Conservation (phyloP, 805 yeast genomes). For the Kuraishia ogatae region DNA sequence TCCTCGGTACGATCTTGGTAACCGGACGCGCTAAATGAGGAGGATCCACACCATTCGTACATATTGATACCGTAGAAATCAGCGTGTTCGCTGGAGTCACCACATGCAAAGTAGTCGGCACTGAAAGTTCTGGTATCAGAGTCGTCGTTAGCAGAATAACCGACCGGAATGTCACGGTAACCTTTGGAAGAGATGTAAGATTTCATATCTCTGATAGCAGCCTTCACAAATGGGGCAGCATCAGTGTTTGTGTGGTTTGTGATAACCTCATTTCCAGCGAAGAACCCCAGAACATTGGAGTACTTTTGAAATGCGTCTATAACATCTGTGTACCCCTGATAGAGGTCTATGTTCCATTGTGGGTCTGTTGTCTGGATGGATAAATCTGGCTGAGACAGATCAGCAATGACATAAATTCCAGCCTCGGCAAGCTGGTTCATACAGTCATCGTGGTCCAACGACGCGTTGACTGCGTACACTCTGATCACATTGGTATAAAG, state of each 20-base stretch:
- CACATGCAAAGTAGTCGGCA: conserved; percentile 85
- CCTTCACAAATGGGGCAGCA: conserved; percentile 92
- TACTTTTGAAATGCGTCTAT: conserved; percentile 74
- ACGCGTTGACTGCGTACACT: conserved; percentile 78
- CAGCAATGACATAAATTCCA: conserved; percentile 88
- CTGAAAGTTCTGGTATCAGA: conserved; percentile 65
- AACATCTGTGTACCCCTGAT: conserved; percentile 71
- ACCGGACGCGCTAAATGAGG: conserved; percentile 55
- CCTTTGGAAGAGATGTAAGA: conserved; percentile 55
- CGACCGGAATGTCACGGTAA: conserved; percentile 83
- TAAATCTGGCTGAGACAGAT: conserved; percentile 74
- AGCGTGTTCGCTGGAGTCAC: conserved; percentile 52
- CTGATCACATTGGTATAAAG: conserved; percentile 73
- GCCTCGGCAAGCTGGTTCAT: conserved; percentile 69
- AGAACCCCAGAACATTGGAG: conserved; percentile 82
- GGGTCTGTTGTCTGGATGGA: conserved; percentile 78
- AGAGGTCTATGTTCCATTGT: conserved; percentile 63
- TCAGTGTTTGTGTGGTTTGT: conserved; percentile 76
- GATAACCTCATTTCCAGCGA: conserved; percentile 96
- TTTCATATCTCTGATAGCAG: conserved; percentile 88
- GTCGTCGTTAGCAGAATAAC: conserved; percentile 90
- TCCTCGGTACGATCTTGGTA: conserved; percentile 64
- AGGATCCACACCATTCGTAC: conserved; percentile 82
- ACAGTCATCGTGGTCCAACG: conserved; percentile 64
- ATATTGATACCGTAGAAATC: conserved; percentile 82